Evolutionary conservation across 176 grass and related monocot species (phyloP).

Genomic region (Lolium multiflorum): DNA sequence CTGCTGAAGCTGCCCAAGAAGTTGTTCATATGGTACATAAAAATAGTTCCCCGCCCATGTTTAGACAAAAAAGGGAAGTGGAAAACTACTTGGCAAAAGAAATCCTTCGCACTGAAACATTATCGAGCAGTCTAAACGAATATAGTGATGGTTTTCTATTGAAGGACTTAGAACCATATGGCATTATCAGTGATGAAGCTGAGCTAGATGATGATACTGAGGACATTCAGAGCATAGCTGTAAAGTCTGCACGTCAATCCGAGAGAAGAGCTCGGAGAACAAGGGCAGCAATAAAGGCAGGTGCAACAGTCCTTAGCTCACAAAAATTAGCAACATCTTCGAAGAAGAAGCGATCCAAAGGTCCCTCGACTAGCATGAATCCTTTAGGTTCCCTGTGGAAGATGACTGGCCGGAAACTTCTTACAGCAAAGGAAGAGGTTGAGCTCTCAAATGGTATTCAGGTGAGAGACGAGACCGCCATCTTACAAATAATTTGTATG

Average conservation of each 20-base stretch:
- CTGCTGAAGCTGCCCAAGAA: constrained; percentile 56
- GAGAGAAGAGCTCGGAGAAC: constrained; percentile 62
- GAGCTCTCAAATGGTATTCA: constrained; percentile 69
- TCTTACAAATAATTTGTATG: constrained; percentile 12
- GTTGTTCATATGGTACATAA: constrained; percentile 47
- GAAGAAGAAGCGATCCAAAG: constrained; percentile 57
- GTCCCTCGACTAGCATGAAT: constrained; percentile 51
- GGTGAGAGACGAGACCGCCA: constrained; percentile 52
- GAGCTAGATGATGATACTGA: constrained; percentile 30
- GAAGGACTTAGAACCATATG: constrained; percentile 29
- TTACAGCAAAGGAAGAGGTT: constrained; percentile 70
- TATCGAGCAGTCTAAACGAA: constrained; percentile 23
- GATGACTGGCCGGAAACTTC: constrained; percentile 59
- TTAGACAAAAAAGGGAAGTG: constrained; percentile 32
- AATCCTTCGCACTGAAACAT: constrained; percentile 50
- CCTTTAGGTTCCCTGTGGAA: constrained; percentile 71
- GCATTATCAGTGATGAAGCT: constrained; percentile 25
- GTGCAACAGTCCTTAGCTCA: neutral
- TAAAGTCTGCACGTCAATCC: constrained; percentile 61
- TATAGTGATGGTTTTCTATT: constrained; percentile 33
- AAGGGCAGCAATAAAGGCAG: constrained; percentile 57
- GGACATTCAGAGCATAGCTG: constrained; percentile 45
- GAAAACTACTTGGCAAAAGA: constrained; percentile 44
- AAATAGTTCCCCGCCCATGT: neutral
- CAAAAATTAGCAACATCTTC: constrained; percentile 34